phyloP scores from a whole-genome alignment of 805 yeast genomes.

The Nakazawaea wyomingensis region DNA sequence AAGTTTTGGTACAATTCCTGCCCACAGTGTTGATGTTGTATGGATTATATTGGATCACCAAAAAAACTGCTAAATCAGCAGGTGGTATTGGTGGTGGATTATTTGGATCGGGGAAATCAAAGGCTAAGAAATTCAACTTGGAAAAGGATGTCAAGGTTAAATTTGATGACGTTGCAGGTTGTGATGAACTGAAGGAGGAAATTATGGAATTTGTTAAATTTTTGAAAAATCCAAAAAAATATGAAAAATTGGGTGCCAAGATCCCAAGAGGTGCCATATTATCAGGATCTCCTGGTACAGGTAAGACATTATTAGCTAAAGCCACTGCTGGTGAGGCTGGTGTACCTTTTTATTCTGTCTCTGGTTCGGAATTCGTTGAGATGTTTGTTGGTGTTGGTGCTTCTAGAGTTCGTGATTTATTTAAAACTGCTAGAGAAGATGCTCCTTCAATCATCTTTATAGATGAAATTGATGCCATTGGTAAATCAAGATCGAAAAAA shows the following conservation, averaged over 20 bases:
- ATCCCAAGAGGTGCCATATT: constrained; percentile 93
- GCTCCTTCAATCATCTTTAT: constrained; percentile 90
- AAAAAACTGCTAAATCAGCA: constrained; percentile 35
- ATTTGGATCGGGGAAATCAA: constrained; percentile 73
- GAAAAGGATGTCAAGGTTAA: constrained; percentile 77
- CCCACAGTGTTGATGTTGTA: constrained; percentile 82
- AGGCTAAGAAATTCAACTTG: constrained; percentile 76
- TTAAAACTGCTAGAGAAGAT: constrained; percentile 81
- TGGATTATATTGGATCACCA: constrained; percentile 64
- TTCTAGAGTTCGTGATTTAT: constrained; percentile 86
- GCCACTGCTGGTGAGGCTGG: constrained; percentile 98
- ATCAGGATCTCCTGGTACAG: constrained; percentile 97
- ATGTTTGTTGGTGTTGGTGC: constrained; percentile 98
- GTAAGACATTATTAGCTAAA: constrained; percentile 87
- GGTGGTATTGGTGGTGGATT: constrained; percentile 50
- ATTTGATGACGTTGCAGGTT: constrained; percentile 90
- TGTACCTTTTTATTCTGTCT: constrained; percentile 86
- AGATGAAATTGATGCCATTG: constrained; percentile 95
- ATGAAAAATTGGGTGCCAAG: constrained; percentile 86
- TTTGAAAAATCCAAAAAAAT: constrained; percentile 77
- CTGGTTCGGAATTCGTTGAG: constrained; percentile 94
- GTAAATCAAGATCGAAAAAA: constrained; percentile 70
- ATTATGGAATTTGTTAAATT: constrained; percentile 93
- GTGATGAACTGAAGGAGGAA: constrained; percentile 91
- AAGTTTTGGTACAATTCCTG: constrained; percentile 61